Percentiles rank a stretch among this genome's conserved stretches.
phyloP scores from a whole-genome alignment of 768 basidiomycete species.

The Boletus tylopilopsis region DNA sequence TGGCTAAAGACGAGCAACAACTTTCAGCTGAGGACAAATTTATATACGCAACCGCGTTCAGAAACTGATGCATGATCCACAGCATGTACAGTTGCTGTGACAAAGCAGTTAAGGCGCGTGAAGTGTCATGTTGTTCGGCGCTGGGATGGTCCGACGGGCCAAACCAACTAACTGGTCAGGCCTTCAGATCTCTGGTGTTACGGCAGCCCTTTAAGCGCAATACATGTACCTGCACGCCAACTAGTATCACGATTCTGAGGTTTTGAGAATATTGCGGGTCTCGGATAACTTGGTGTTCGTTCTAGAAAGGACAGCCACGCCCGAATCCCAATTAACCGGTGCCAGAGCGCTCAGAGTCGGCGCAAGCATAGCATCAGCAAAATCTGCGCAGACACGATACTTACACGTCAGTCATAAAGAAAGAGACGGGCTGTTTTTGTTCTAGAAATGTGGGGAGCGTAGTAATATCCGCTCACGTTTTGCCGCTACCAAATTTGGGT shows the following conservation, averaged over 20 bases:
- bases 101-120: background rate
- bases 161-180: no score
- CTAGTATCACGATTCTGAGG: constrained; percentile 22
- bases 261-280: constrained; percentile 2
- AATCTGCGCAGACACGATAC: background rate
- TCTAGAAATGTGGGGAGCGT: no score
- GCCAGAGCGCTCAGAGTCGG: background rate
- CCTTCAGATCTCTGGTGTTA: no score
- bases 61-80: constrained; percentile 5
- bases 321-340: background rate
- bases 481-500: constrained; percentile 19
- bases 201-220: background rate
- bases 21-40: background rate
- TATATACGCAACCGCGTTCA: constrained; percentile 10
- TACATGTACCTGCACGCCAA: constrained; percentile 3
- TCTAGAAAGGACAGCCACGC: constrained; percentile 23
- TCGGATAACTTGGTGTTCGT: background rate
- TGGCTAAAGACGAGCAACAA: background rate
- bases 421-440: no score
- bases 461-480: no score
- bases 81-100: constrained; percentile 25
- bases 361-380: constrained; percentile 2
- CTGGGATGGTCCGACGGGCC: background rate
- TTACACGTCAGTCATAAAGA: background rate
- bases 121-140: background rate